phyloP scores from a whole-genome alignment of 2,329 filamentous ascomycete species.

The Chrysoporthe cubensis region DNA sequence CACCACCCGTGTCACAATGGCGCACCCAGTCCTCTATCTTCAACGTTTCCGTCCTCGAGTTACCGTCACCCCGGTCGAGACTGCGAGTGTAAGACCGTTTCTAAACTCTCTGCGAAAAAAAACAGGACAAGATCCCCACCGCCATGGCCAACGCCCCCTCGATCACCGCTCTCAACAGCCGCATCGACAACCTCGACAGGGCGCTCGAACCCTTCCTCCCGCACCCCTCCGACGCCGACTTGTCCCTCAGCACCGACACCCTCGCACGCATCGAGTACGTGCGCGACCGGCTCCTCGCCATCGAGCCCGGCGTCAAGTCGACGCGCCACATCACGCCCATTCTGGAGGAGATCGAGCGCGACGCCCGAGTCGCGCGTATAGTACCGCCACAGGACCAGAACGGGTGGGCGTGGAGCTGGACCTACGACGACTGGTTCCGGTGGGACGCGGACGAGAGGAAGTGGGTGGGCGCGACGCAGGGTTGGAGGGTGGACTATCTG shows the following conservation, averaged over 20 bases:
- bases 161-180: conserved; percentile 6
- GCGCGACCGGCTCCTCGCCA: conserved; percentile 9
- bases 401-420: conserved; percentile 21
- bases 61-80: too few relatives aligned
- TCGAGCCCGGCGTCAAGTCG: conserved; percentile 12
- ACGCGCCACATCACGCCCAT: conserved; percentile 8
- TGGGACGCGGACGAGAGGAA: conserved; percentile 5
- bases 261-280: neutral
- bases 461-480: conserved; percentile 12
- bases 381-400: conserved; percentile 14
- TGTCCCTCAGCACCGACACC: neutral
- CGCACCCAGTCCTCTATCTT: neutral
- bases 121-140: conserved; percentile 15
- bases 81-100: too few relatives aligned
- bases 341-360: conserved; percentile 14
- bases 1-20: neutral
- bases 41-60: neutral
- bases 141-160: conserved; percentile 17
- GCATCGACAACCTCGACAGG: conserved; percentile 12
- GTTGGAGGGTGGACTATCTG: conserved; percentile 8
- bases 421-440: conserved; percentile 23
- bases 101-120: neutral
- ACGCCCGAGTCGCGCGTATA: conserved; percentile 12
- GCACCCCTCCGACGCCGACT: neutral
- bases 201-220: conserved; percentile 17